Percentiles rank a stretch among this genome's conserved stretches.
phyloP scores from a whole-genome alignment of 2,329 filamentous ascomycete species.

The Fusarium armeniacum region DNA sequence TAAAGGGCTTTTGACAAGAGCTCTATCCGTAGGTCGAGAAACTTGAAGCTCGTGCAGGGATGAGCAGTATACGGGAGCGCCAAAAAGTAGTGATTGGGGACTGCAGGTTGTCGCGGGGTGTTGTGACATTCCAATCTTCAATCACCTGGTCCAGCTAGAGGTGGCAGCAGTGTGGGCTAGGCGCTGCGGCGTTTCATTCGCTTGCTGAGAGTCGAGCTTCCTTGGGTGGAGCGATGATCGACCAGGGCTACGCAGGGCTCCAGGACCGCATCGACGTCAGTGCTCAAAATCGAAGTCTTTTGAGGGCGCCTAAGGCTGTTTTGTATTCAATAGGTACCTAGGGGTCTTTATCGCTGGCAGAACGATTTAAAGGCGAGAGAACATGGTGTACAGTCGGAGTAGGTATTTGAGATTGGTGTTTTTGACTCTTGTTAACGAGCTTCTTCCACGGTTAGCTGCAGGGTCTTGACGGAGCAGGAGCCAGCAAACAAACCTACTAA shows the following conservation, averaged over 20 bases:
- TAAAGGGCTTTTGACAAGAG: slow-evolving; percentile 15
- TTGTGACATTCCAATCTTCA: slow-evolving; percentile 51
- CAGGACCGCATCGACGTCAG: slow-evolving; percentile 46
- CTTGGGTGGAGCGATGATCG: slow-evolving; percentile 52
- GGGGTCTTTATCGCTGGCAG: slow-evolving; percentile 33
- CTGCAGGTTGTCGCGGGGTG: slow-evolving; percentile 47
- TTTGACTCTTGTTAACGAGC: slow-evolving; percentile 22
- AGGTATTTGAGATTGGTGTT: slow-evolving; percentile 29
- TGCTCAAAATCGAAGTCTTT: slow-evolving; percentile 38
- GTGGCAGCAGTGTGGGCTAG: slow-evolving; percentile 50
- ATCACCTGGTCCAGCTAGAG: slow-evolving; percentile 50
- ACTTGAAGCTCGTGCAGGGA: slow-evolving; percentile 38
- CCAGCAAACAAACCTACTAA: slow-evolving; percentile 41
- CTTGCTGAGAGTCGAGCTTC: slow-evolving; percentile 48
- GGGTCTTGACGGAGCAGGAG: slow-evolving; percentile 37
- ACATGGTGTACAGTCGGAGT: slow-evolving; percentile 29
- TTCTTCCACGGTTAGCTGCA: slow-evolving; percentile 43
- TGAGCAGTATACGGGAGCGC: slow-evolving; percentile 44
- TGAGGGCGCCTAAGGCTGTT: slow-evolving; percentile 37
- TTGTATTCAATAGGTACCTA: slow-evolving; percentile 12
- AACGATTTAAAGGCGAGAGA: slow-evolving; percentile 42
- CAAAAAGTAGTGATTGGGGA: slow-evolving; percentile 47
- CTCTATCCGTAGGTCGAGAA: slow-evolving; percentile 13
- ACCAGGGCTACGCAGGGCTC: slow-evolving; percentile 50
- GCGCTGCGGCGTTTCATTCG: slow-evolving; percentile 55